Base-by-base conservation (phyloP, 2,329 filamentous ascomycete genomes). In the Aspergillus sp. region DNA sequence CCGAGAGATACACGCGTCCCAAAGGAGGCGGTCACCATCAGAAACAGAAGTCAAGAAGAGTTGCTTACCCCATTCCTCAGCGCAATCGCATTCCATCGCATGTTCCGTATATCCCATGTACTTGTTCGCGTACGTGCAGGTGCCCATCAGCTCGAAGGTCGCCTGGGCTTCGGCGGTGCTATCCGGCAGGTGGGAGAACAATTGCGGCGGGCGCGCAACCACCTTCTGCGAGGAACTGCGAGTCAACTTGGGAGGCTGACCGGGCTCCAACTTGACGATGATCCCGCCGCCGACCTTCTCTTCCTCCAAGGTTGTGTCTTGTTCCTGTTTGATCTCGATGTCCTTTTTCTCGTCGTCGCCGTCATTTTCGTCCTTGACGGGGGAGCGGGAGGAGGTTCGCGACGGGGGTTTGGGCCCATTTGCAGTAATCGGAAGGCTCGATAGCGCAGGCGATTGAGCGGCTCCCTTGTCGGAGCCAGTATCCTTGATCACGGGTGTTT, bases 11-110 rank as follows among this genome's bases (percentile, higher is more conserved):
- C 26, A 30, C 26, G 26, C 26, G 26, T 30, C 26, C 10, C 26
- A 8, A 30, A 30, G 26, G 22, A 22, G 22, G 5, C 22, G 22
- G 26, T 30, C 26, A 30, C 26, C 26, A 30, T 8, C 26, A 30
- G 26, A 42, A 49, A 46, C 47, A 52, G 57, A 49, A 40, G 54
- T 38, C 52, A 69, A 35, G 45, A 4, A 4, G 38, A 19, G 33
- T 19, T 13, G 49, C 92, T 79, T 86, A 96, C 93, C 87, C 89
- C 89, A 96, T 76, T 96, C 90, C 74, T 95, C 90, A 61, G 82
- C 80, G 74, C 94, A 99, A 70, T 99, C 94, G 74, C 94, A 99
- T 73, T 96, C 94, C 72, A 97, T 80, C 54, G 89, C 93, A 74
- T 92, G 89, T 66, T 96, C 93, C 22, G 94, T 95, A 59, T 87